Evolutionary conservation across 306 rosid genomes (phyloP).

Genomic region (Fragaria vesca): DNA sequence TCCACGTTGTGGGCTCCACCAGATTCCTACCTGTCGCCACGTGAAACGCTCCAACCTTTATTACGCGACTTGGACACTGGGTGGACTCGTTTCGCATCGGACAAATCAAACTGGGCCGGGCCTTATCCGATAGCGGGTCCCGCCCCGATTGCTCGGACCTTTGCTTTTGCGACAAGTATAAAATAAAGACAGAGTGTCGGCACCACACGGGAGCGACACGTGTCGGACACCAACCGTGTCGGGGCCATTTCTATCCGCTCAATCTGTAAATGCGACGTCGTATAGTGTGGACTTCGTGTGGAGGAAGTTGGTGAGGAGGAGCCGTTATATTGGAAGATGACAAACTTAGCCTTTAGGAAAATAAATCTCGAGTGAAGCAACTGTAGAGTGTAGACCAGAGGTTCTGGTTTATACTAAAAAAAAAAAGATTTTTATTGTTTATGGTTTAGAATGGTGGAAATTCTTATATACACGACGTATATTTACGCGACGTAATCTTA

Average conservation of each 20-base stretch:
- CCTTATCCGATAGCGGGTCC: not conserved
- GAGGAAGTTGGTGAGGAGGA: not conserved
- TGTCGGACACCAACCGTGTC: not conserved
- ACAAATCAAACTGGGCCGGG: not conserved
- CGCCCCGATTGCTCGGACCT: not conserved
- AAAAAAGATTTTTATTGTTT: not conserved
- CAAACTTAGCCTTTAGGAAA: not conserved
- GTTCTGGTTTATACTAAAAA: too few relatives aligned
- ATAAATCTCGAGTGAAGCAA: too few relatives aligned
- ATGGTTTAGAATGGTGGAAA: too few relatives aligned
- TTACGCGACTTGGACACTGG: not conserved
- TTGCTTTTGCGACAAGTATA: not conserved
- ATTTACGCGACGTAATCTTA: too few relatives aligned
- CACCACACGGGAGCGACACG: not conserved
- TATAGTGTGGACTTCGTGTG: not conserved
- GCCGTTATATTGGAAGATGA: not conserved
- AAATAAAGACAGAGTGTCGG: not conserved
- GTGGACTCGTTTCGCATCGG: not conserved
- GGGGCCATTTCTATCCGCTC: not conserved
- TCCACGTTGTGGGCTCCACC: not conserved
- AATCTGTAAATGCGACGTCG: not conserved
- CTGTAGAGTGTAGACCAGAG: too few relatives aligned
- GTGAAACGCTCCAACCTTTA: too few relatives aligned
- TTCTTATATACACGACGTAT: too few relatives aligned
- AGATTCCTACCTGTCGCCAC: not conserved